Base-by-base conservation (phyloP, 2,329 filamentous ascomycete genomes). In the Aspergillus arachidicola region DNA sequence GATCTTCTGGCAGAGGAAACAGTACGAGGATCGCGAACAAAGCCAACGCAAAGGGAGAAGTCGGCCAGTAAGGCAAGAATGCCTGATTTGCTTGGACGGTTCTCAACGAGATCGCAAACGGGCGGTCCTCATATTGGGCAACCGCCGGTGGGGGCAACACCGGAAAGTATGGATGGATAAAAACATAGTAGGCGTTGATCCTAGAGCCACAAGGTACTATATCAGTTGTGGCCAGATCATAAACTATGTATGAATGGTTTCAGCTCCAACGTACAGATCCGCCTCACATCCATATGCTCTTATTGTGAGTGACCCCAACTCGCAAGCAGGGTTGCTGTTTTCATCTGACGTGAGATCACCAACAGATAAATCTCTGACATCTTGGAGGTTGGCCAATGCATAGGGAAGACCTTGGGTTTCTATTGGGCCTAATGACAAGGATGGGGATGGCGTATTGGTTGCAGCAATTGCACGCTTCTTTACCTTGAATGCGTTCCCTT, bases 161-260 rank as follows among this genome's bases (percentile, higher is more conserved):
- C 2, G 71, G 69, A 21, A 73, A 57, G 51, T 71, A 73, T 28
- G 69, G 65, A 46, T 73, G 72, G 48, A 73, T 68, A 38, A 65
- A 71, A 3, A 73, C 65, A 43, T 73, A 73, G 57, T 73, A 73
- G 6, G 71, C 69, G 43, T 72, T 72, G 21, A 64, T 10, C 48
- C 71, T 73, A 43, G 32, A 11, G 4, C 19, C 26, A 19, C 16
- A 16, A 9, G 26, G 23, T 19, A 16, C 26, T 43, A n/a, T 46
- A 38, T 54, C 46, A 53, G 41, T 12, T 34, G 11, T 30, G 14
- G 14, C 14, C 5, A 36, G 14, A 16, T 36, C 14, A 36, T 7
- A 16, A 36, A 36, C 12, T 6, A 36, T 7, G 34, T 36, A 16
- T 36, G 34, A 14, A 36, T 6, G 6, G 34, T 16, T 36, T 36